A percentile compares a stretch with the other conserved stretches of the same genome.
Conservation (phyloP, 1,139 yeast species). For the Taiozyma sp. region DNA sequence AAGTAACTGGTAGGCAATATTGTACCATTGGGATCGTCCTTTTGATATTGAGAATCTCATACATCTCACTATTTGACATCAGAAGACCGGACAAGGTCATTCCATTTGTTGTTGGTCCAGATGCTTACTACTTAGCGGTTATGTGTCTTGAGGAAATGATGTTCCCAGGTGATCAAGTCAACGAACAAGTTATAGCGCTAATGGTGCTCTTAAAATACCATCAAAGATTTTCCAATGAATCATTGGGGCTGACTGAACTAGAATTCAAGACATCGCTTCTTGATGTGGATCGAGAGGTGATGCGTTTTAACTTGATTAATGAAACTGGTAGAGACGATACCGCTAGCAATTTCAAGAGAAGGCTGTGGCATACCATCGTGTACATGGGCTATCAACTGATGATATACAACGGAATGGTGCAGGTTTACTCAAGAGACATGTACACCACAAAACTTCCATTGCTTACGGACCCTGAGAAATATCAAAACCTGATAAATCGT, state of each 20-base stretch:
- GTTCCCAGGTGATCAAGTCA: neutral
- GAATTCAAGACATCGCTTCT: neutral
- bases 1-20: neutral
- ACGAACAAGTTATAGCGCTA: neutral
- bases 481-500: neutral
- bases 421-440: neutral
- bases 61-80: constrained; percentile 4
- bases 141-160: constrained; percentile 4
- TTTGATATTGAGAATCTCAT: constrained; percentile 3
- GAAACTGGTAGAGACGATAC: neutral
- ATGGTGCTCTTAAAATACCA: neutral
- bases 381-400: neutral
- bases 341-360: neutral
- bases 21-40: constrained; percentile 1
- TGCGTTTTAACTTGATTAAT: neutral
- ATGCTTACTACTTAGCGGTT: constrained; percentile 3
- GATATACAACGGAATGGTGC: neutral
- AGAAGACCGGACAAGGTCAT: neutral
- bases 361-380: neutral
- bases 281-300: neutral
- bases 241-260: neutral
- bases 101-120: constrained; percentile 2
- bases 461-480: neutral
- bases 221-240: neutral
- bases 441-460: neutral